Evolutionary conservation across 140 eudicot species (phyloP).

Genomic region (Anethum foeniculum): DNA sequence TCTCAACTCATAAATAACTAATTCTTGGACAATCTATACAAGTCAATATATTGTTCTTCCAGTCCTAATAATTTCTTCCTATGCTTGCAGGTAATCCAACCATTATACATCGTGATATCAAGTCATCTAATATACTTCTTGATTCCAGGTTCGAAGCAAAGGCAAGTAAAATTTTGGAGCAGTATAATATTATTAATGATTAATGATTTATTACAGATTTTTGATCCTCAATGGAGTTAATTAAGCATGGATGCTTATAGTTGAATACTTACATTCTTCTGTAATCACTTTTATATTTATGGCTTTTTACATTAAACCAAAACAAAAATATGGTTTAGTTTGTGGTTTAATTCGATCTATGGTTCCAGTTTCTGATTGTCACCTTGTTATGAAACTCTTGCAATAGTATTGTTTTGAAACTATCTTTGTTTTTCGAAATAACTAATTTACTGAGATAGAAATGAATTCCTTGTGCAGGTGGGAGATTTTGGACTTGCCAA

Average conservation of each 20-base stretch:
- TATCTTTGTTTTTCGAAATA: not conserved
- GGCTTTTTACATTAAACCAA: not conserved
- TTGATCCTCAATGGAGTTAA: slow-evolving; percentile 3
- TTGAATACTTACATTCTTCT: not conserved
- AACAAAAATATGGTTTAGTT: not conserved
- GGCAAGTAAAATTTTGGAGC: not conserved
- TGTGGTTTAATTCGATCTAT: not conserved
- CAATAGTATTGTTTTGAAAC: not conserved
- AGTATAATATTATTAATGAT: not conserved
- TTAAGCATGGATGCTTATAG: not conserved
- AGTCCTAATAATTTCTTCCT: not conserved
- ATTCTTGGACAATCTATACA: not conserved
- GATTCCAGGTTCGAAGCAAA: slow-evolving; percentile 27
- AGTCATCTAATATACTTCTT: slow-evolving; percentile 28
- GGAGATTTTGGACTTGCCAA: slow-evolving; percentile 65
- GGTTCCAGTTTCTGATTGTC: not conserved
- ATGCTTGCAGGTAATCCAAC: slow-evolving; percentile 26
- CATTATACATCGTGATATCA: slow-evolving; percentile 31
- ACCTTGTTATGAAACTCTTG: not conserved
- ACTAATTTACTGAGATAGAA: not conserved
- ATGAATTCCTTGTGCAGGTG: slow-evolving; percentile 27
- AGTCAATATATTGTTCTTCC: not conserved
- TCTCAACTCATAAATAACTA: not conserved
- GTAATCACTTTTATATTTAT: not conserved
- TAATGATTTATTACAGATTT: not conserved